Percentiles rank a stretch among this genome's conserved stretches.
phyloP scores from a whole-genome alignment of 495 filamentous ascomycete species.

The Aspergillus carlsbadensis region DNA sequence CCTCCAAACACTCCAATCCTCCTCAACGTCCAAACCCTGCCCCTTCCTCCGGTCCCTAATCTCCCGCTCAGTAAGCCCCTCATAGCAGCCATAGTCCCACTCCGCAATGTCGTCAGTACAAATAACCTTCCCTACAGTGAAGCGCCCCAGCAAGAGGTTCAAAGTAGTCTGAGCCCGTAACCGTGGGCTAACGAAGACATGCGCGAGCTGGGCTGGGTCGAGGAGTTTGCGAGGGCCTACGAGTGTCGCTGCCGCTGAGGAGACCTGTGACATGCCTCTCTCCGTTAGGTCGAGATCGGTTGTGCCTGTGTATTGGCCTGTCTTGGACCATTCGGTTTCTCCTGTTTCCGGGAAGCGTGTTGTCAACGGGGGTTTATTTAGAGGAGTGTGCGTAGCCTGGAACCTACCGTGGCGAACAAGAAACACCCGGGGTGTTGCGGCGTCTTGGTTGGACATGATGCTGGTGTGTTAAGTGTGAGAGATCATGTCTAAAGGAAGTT shows the following conservation, averaged over 20 bases:
- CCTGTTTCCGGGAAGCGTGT: constrained; percentile 25
- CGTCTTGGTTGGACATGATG: constrained; percentile 9
- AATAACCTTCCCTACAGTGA: constrained; percentile 50
- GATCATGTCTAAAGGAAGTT: too few species aligned
- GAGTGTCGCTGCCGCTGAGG: constrained; percentile 65
- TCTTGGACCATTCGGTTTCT: constrained; percentile 88
- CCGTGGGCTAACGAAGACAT: constrained; percentile 80
- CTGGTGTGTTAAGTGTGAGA: too few species aligned
- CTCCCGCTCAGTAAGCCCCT: constrained; percentile 67
- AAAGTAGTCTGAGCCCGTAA: constrained; percentile 73
- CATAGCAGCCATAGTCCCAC: constrained; percentile 89
- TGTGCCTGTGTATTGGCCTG: constrained; percentile 77
- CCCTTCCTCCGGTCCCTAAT: constrained; percentile 61
- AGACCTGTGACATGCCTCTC: constrained; percentile 70
- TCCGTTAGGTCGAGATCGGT: constrained; percentile 80
- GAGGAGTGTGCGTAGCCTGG: neutral
- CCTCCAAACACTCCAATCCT: constrained; percentile 75
- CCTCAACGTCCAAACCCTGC: constrained; percentile 55
- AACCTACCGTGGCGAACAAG: constrained; percentile 10
- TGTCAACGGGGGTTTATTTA: too few species aligned
- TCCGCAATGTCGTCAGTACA: constrained; percentile 70
- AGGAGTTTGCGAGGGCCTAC: constrained; percentile 76
- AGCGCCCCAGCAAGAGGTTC: constrained; percentile 31
- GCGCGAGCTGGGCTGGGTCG: constrained; percentile 68
- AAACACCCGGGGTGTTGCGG: constrained; percentile 8